Percentiles rank a stretch among this genome's conserved stretches.
phyloP scores from a whole-genome alignment of 352 stramenopile genomes.

The Globisporangium canariense region DNA sequence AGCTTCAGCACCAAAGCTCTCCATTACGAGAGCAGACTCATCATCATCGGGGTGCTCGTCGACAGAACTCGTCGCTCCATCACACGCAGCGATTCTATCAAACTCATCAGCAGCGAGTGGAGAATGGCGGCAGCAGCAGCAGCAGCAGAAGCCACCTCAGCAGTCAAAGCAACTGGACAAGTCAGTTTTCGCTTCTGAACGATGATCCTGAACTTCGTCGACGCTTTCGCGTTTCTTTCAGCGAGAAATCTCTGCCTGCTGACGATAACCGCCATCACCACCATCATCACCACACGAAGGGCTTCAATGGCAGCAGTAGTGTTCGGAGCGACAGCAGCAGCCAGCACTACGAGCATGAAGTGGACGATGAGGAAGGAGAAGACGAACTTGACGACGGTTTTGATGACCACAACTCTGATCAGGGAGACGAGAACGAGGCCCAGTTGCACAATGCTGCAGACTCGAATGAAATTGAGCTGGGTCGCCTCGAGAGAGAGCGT shows the following conservation, averaged over 20 bases:
- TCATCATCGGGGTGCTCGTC: neutral
- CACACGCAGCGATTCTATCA: no score
- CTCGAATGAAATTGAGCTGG: constrained; percentile 27
- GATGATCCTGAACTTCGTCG: neutral
- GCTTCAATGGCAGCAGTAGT: neutral
- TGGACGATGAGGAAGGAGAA: neutral
- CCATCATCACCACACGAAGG: neutral
- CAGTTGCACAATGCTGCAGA: constrained; percentile 1
- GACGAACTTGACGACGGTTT: neutral
- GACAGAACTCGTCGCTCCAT: neutral
- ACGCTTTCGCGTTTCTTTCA: neutral
- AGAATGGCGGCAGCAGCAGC: neutral
- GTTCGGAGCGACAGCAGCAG: constrained; percentile 12
- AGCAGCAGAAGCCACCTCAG: neutral
- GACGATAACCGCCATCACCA: neutral
- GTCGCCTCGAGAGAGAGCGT: constrained; percentile 46
- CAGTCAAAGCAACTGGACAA: neutral
- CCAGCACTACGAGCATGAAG: constrained; percentile 16
- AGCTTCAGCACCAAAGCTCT: neutral
- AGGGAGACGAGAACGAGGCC: constrained; percentile 14
- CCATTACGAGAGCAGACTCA: neutral
- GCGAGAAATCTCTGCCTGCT: neutral
- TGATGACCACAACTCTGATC: neutral
- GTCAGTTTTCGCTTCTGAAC: neutral
- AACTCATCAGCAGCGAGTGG: neutral